Base-by-base conservation (phyloP, 2,329 filamentous ascomycete genomes). In the Aspergillus sp. region DNA sequence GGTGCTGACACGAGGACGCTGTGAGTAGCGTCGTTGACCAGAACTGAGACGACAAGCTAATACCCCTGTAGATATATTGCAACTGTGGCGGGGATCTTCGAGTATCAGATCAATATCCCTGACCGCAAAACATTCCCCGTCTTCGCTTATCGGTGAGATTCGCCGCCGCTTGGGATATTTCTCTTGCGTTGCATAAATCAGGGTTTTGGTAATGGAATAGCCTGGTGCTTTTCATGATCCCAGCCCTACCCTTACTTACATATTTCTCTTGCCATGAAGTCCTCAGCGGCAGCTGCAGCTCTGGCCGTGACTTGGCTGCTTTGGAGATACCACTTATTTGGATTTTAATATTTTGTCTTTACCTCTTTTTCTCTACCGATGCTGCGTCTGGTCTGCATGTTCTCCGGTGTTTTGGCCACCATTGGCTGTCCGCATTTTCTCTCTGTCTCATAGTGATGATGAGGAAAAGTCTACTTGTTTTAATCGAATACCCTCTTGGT, bases 91-190 rank as follows among this genome's bases (percentile, higher is more conserved):
- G 66, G 66, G 12, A 67, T 69, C 15, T 66, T 67, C 33, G 62
- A 68, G 43, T 67, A 60, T 40, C 54, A 61, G 25, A 41, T 69
- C 37, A 67, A 69, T 38, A 47, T 64, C 26, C 54, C 58, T 24
- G 65, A 68, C 39, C 63, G 66, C 31, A 67, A 66, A 49, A 65
- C 58, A 7, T 68, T 67, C 38, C 64, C 66, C 15, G 49, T 57
- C 6, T 54, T 66, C 27, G 55, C 54, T 25, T 64, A 58, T 38
- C 55, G 64, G 34, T 68, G 42, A 60, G 4, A 31, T n/a, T 12
- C 30, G 13, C 15, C n/a, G n/a, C n/a, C n/a, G n/a, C 10, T 31
- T 24, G 11, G 22, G 15, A 13, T 25, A 15, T 27, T 8, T 22
- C 16, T 26, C 13, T 19, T 16, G 16, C n/a, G 6, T 11, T 13